Evolutionary conservation across 345 rosid species (phyloP).

Genomic region (Arabis hirsuta): DNA sequence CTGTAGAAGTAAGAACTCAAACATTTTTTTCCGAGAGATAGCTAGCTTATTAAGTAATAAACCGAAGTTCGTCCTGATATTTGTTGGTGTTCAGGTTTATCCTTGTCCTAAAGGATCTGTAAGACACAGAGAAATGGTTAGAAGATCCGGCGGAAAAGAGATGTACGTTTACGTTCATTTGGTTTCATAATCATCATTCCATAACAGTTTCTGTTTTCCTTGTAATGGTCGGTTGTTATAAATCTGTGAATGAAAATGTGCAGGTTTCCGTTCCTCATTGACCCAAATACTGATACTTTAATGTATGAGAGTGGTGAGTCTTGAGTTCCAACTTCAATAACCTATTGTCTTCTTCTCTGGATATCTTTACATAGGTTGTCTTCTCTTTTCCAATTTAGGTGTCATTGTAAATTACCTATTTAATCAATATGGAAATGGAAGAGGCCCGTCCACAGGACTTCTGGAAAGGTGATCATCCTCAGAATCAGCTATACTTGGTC

Average conservation of each 20-base stretch:
- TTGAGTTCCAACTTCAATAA: slow-evolving; percentile 6
- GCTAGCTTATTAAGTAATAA: background rate
- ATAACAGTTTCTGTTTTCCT: background rate
- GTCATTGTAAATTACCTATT: slow-evolving; percentile 80
- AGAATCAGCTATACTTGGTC: slow-evolving; percentile 14
- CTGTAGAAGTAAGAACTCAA: slow-evolving; percentile 56
- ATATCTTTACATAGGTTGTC: slow-evolving; percentile 14
- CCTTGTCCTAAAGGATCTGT: slow-evolving; percentile 89
- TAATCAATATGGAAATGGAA: slow-evolving; percentile 72
- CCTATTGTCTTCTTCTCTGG: slow-evolving; percentile 20
- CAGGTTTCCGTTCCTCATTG: slow-evolving; percentile 87
- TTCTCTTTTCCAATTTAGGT: slow-evolving; percentile 45
- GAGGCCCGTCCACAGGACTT: slow-evolving; percentile 64
- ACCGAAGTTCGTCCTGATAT: slow-evolving; percentile 19
- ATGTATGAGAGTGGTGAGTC: slow-evolving; percentile 85
- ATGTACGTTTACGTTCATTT: slow-evolving; percentile 51
- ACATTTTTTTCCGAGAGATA: background rate
- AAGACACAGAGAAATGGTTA: slow-evolving; percentile 78
- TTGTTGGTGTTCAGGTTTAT: slow-evolving; percentile 59
- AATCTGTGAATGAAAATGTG: slow-evolving; percentile 13
- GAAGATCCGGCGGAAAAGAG: slow-evolving; percentile 77
- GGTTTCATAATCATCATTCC: slow-evolving; percentile 2
- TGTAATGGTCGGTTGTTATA: background rate
- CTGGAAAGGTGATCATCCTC: slow-evolving; percentile 61
- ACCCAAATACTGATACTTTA: slow-evolving; percentile 65